These are phyloP conservation scores for Acacia acuminata DNA, from an alignment of 306 rosid species.

Conservation along the genomic window DNA sequence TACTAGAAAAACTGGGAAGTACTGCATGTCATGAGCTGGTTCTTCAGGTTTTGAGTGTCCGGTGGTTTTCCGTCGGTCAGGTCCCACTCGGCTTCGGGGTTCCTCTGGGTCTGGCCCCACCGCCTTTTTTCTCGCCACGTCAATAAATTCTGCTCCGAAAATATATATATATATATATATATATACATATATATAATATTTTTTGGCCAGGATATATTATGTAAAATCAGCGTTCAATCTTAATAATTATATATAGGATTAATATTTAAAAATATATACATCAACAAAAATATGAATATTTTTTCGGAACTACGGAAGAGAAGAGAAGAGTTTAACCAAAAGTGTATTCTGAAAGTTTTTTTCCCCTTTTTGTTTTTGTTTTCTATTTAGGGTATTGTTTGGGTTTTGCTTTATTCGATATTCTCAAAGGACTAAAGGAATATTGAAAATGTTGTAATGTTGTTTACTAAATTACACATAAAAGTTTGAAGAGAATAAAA, in stretches of 20 bases:
- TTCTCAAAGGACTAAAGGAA: not conserved
- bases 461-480: not conserved
- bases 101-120: not conserved
- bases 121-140: not conserved
- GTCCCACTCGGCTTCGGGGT: not conserved
- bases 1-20: too few relatives aligned
- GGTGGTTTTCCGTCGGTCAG: not conserved
- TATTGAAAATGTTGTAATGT: not conserved
- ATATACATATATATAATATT: too few relatives aligned
- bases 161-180: too few relatives aligned
- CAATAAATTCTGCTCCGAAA: not conserved
- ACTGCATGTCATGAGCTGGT: not conserved
- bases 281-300: too few relatives aligned
- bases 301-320: not conserved
- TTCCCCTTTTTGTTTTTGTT: not conserved
- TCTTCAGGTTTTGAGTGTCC: not conserved
- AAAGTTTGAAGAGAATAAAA: not conserved
- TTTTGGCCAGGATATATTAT: too few relatives aligned
- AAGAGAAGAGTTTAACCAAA: not conserved
- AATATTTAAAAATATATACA: too few relatives aligned
- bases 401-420: not conserved
- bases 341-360: not conserved
- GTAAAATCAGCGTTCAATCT: too few relatives aligned
- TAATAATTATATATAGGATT: too few relatives aligned
- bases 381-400: not conserved